A percentile compares a stretch with the other conserved stretches of the same genome.
Conservation (phyloP, 2,329 filamentous ascomycete genomes). For the Pseudocercospora vitis region DNA sequence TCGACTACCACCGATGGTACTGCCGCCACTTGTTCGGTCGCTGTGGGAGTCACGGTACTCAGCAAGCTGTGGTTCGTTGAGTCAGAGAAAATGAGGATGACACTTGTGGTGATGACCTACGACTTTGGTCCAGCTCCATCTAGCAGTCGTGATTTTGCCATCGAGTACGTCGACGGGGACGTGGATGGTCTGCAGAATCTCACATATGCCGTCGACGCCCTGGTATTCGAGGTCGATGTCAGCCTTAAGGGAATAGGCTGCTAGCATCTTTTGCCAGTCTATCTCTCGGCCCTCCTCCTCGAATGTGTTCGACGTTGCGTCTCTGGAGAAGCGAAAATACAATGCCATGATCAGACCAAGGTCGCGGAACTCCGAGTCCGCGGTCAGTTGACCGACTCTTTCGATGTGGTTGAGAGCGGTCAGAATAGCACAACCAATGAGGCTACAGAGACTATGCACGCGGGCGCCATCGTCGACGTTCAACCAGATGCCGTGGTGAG, state of each 20-base stretch:
- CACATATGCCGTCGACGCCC: slow-evolving; percentile 6
- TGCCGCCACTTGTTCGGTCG: neutral
- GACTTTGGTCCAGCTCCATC: slow-evolving; percentile 8
- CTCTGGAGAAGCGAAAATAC: neutral
- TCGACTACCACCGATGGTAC: slow-evolving; percentile 17
- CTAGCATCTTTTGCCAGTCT: slow-evolving; percentile 8
- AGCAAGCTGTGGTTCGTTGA: neutral
- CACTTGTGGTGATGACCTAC: neutral
- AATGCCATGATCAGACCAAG: slow-evolving; percentile 14
- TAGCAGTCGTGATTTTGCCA: neutral
- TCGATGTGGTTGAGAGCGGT: slow-evolving; percentile 8
- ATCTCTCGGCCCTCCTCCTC: neutral
- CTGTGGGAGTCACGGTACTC: neutral
- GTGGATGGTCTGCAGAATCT: neutral
- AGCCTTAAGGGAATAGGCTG: slow-evolving; percentile 12
- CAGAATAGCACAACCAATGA: slow-evolving; percentile 10
- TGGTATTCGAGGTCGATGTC: slow-evolving; percentile 8
- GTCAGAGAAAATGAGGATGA: neutral
- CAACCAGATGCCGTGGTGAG: slow-evolving; percentile 5
- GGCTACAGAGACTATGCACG: neutral
- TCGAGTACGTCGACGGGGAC: neutral
- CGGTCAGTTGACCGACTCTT: slow-evolving; percentile 6
- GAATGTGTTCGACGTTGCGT: neutral
- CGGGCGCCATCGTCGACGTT: slow-evolving; percentile 10
- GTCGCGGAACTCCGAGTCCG: slow-evolving; percentile 12